A percentile compares a stretch with the other conserved stretches of the same genome.
These are phyloP conservation scores for Croton laevigatus DNA, from an alignment of 441 rosid genomes.

Conservation along the genomic window DNA sequence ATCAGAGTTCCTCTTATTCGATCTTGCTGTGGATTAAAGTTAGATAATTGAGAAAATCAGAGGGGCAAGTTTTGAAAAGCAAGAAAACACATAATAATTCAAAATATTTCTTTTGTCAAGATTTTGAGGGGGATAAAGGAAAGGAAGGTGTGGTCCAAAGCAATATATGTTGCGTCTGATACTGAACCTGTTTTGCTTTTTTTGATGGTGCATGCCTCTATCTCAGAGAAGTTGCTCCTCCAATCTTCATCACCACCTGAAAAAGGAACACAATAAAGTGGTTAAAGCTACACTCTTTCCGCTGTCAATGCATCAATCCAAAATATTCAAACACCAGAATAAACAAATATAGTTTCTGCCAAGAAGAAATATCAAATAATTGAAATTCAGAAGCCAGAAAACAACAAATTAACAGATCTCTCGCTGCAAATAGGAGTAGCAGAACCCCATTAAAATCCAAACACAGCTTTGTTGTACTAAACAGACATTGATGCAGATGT, in stretches of 20 bases:
- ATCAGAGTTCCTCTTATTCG: slow-evolving; percentile 48
- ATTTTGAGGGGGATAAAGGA: slow-evolving; percentile 4
- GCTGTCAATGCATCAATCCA: slow-evolving; percentile 36
- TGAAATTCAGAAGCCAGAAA: slow-evolving; percentile 29
- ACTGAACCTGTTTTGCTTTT: slow-evolving; percentile 76
- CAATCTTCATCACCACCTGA: slow-evolving; percentile 69
- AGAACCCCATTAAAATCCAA: slow-evolving; percentile 24
- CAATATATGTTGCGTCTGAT: slow-evolving; percentile 27
- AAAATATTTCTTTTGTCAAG: slow-evolving; percentile 16
- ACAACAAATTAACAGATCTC: slow-evolving; percentile 48
- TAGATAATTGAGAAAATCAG: background rate
- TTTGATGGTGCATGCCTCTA: slow-evolving; percentile 72
- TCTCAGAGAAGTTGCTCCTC: slow-evolving; percentile 73
- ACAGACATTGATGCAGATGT: slow-evolving; percentile 20
- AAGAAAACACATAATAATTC: slow-evolving; percentile 3
- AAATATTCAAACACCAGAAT: slow-evolving; percentile 32
- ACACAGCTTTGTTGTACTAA: slow-evolving; percentile 19
- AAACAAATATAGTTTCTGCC: slow-evolving; percentile 23
- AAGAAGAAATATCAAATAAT: slow-evolving; percentile 19
- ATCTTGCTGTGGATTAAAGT: slow-evolving; percentile 45
- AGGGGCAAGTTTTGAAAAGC: slow-evolving; percentile 19
- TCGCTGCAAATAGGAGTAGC: slow-evolving; percentile 28
- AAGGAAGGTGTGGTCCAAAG: slow-evolving; percentile 46
- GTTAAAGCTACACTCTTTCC: slow-evolving; percentile 53
- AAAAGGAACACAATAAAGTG: slow-evolving; percentile 30